Base-by-base conservation (phyloP, 345 rosid genomes). In the Citropsis articulata region DNA sequence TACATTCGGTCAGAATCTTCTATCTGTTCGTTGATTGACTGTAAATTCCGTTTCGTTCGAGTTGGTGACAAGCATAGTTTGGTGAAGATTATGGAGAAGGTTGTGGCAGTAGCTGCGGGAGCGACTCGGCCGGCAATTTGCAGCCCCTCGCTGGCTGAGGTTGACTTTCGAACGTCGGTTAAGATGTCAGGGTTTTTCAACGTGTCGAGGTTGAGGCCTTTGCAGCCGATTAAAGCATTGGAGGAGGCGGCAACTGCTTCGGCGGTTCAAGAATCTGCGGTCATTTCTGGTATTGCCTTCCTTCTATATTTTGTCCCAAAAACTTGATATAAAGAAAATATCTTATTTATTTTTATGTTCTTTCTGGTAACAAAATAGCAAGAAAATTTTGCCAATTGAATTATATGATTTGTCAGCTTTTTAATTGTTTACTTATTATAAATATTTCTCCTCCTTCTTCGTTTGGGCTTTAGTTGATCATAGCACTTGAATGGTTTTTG, bases 181-280 rank as follows among this genome's bases (percentile, higher is more conserved):
- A 4, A 79, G 66, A 35, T 16, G 61, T 64, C 65, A 66, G 55
- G 64, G 80, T 31, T 42, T 82, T 40, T 66, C 42, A 35, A 66
- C 14, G 65, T 55, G 30, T 22, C 38, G 10, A 66, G 86, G 78
- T 65, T 71, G 74, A 77, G 81, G 70, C 74, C 68, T 62, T 66
- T 77, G 82, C 71, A 73, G 76, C 83, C 87, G 63, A 77, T 90
- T 68, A 70, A 69, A 83, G 93, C 93, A 27, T 79, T 67, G 76
- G 87, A 88, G 42, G 88, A 91, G 38, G 66, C 92, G 45, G 66
- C 92, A 19, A 72, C 80, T 42, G 65, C 83, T 18, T 75, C 87
- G 64, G 50, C 9, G 50, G 67, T 76, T 38, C 78, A 76, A 71
- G 81, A 72, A 83, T 67, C 66, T 72, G 72, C 68, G 35, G 86